Evolutionary conservation across 495 filamentous ascomycete species (phyloP), one percentile per base, ranked within the genome.

Genomic region (Halenospora varia): DNA sequence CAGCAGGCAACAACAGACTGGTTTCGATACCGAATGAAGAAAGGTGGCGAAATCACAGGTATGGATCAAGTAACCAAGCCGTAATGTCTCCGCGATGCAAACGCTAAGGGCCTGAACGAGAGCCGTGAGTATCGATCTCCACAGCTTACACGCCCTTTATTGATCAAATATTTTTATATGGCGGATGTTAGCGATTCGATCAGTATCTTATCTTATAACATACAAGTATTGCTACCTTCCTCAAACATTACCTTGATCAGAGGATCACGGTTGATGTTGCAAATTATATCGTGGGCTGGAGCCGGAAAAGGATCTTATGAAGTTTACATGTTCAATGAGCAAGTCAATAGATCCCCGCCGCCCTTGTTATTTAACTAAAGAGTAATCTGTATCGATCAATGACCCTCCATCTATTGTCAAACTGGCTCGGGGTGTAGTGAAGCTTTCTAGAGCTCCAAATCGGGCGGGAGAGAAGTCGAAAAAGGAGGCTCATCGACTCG

Each of bases 171-270:
- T 46, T 18, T 48, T 56, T 25, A 19, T 48, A 68, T 51, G 71
- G 66, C 53, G 56, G 71, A 75, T 24, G 61, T 76, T 48, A 69
- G 65, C n/a, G 68, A 73, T 58, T 58, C 67, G 25, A 44, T 75
- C 20, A 76, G 64, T 73, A 75, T 50, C 55, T 74, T 2, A 74
- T 74, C 45, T 54, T 73, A 15, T 58, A 73, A 59, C 63, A 74
- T 61, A 56, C 67, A 18, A 68, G 56, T 25, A 74, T 72, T 39
- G 48, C 65, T 45, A 73, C 66, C 0, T 74, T 73, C 60, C 46
- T 75, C 8, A 68, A 66, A 51, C 62, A 74, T 57, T 72, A 74
- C 51, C 59, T 62, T 20, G 65, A 62, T 49, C 66, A 68, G 29
- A 67, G 56, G 49, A 66, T 74, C 49, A 52, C 69, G 26, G 57